Percentiles rank a stretch among this genome's conserved stretches.
Evolutionary conservation across 306 rosid species (phyloP).

Genomic region (Vachellia pachyceras): DNA sequence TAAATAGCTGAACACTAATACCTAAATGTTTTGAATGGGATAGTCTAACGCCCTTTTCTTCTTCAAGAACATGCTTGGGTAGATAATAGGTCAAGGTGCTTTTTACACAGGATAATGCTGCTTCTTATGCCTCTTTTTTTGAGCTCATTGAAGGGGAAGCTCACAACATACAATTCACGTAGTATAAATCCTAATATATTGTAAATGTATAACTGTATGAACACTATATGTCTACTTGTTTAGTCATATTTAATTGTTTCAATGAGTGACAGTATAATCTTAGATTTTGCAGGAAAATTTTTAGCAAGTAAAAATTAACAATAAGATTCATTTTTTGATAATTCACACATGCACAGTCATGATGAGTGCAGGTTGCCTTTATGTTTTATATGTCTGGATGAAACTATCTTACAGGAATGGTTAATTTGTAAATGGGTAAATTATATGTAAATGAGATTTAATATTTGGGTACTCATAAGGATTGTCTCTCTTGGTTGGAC

Average conservation of each 20-base stretch:
- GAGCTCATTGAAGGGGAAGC: neutral
- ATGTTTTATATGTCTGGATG: conserved; percentile 19
- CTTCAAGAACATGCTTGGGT: neutral
- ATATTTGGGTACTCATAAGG: conserved; percentile 28
- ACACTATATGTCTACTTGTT: neutral
- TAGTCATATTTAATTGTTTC: neutral
- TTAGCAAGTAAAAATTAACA: neutral
- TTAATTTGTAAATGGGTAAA: conserved; percentile 21
- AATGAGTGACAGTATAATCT: neutral
- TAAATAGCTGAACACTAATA: neutral
- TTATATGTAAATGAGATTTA: conserved; percentile 28
- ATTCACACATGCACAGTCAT: neutral
- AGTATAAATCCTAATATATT: neutral
- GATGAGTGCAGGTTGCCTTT: neutral
- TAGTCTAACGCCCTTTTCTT: neutral
- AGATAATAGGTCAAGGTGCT: neutral
- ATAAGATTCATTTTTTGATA: neutral
- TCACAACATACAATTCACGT: neutral
- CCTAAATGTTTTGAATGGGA: neutral
- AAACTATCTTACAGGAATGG: neutral
- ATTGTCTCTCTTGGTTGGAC: conserved; percentile 2
- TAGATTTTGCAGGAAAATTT: neutral
- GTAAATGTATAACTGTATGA: neutral
- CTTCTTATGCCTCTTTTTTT: neutral
- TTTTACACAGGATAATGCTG: neutral